Percentiles rank a stretch among this genome's conserved stretches.
These are phyloP conservation scores for Trichophyton rubrum DNA, from an alignment of 2,329 filamentous ascomycete species.

Conservation along the genomic window DNA sequence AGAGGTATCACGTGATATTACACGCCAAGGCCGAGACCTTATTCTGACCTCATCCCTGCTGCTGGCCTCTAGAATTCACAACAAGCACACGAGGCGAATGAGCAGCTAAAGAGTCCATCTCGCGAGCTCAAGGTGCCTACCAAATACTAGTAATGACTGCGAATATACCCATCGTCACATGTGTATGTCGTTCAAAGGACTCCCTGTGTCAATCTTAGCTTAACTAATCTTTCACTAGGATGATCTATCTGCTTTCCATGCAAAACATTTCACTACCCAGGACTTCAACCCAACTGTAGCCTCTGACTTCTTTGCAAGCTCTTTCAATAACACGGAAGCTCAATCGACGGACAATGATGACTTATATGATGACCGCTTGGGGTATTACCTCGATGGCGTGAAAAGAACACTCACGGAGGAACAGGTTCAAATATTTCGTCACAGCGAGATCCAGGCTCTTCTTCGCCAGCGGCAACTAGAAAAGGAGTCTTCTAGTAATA, in stretches of 20 bases:
- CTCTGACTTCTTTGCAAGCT: background rate
- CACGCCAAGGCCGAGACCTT: no score
- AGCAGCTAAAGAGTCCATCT: no score
- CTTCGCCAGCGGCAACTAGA: constrained; percentile 40
- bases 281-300: background rate
- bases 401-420: constrained; percentile 85
- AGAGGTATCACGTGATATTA: no score
- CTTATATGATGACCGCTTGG: constrained; percentile 48
- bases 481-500: constrained; percentile 11
- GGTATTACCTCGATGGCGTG: constrained; percentile 74
- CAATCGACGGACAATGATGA: background rate
- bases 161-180: background rate
- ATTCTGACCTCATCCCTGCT: no score
- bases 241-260: background rate
- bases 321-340: background rate
- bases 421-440: constrained; percentile 79
- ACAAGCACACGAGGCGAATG: no score
- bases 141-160: background rate
- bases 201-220: background rate
- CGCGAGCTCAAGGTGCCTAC: background rate
- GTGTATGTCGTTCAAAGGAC: background rate
- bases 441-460: constrained; percentile 69
- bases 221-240: background rate
- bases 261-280: background rate
- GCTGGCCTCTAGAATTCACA: no score